Evolutionary conservation across 176 grass and related monocot genomes (phyloP), one percentile per base, ranked within the genome.

Genomic region (Cenchrus fungigraminus): DNA sequence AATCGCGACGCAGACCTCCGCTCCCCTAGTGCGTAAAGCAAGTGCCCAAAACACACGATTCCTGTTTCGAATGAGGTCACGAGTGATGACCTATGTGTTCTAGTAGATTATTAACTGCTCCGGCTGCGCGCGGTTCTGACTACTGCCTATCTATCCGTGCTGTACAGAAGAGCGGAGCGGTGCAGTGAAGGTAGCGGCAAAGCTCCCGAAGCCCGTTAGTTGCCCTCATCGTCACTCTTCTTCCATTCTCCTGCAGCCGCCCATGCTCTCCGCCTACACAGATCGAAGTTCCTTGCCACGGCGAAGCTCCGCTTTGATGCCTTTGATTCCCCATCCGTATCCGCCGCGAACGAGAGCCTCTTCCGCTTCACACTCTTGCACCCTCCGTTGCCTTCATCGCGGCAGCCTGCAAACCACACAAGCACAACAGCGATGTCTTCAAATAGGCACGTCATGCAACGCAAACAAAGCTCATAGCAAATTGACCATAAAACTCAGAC

Each of bases 341-440:
- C 71, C 25, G 54, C 50, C 25, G 54, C 50, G 4, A 17, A 58
- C 8, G 14, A 60, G 34, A 17, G 2, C 3, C 28, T 56, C 57
- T 19, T 78, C 54, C 45, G 65, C 65, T 78, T 82, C 64, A 46
- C 68, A 34, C 1, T 67, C 32, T 10, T 29, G 11, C 20, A 6
- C 4, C 1, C 19, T 68, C 8, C 51, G 15, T 51, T 20, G 4
- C 2, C 50, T 72, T 79, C 67, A 17, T 50, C 59, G 50, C 37
- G 59, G 12, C n/a, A 19, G 79, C 53, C 87, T 84, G 81, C 50
- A 72, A 73, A 34, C 4, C 54, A 67, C 40, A 43, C 10, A n/a
- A 45, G 12, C 7, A 55, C 8, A 4, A 77, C 4, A 40, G 37
- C 7, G 6, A 12, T 42, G 2, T 40, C 20, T 47, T 47, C 5